A percentile compares a stretch with the other conserved stretches of the same genome.
These are phyloP conservation scores for Tolypocladium amazonense DNA, from an alignment of 2,329 filamentous ascomycete genomes.

Conservation along the genomic window DNA sequence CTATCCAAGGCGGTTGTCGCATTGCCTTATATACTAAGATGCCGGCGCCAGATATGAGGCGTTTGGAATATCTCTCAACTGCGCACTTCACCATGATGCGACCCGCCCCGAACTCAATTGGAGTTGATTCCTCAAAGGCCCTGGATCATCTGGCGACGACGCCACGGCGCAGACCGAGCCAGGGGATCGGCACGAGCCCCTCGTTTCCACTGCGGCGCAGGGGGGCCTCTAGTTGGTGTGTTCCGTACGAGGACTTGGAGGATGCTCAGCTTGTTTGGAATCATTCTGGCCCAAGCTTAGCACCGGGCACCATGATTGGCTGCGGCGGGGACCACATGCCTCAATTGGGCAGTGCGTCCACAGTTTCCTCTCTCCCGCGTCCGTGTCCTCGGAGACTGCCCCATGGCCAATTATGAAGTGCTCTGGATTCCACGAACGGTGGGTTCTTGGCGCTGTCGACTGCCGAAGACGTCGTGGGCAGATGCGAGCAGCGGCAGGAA, in stretches of 20 bases:
- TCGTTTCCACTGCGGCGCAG: not conserved
- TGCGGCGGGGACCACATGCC: not conserved
- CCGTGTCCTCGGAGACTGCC: not conserved
- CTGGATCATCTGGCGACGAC: not conserved
- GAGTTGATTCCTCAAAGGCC: not conserved
- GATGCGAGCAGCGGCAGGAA: not conserved
- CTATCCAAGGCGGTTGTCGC: not conserved
- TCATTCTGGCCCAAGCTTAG: no score
- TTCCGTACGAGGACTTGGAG: not conserved
- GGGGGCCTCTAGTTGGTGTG: no score
- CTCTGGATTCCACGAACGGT: not conserved
- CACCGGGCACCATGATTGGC: not conserved
- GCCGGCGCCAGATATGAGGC: not conserved
- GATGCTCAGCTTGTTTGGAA: not conserved
- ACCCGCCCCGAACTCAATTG: not conserved
- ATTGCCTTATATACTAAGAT: not conserved
- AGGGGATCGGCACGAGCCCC: not conserved
- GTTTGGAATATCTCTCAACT: not conserved
- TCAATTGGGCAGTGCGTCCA: not conserved
- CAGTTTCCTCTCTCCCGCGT: not conserved
- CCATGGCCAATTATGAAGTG: not conserved
- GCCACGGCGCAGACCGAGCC: not conserved
- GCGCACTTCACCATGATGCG: not conserved
- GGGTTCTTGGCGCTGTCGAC: not conserved
- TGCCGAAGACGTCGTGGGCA: not conserved